These are phyloP conservation scores for Globisporangium solare DNA, from an alignment of 352 stramenopile species.

Conservation along the genomic window DNA sequence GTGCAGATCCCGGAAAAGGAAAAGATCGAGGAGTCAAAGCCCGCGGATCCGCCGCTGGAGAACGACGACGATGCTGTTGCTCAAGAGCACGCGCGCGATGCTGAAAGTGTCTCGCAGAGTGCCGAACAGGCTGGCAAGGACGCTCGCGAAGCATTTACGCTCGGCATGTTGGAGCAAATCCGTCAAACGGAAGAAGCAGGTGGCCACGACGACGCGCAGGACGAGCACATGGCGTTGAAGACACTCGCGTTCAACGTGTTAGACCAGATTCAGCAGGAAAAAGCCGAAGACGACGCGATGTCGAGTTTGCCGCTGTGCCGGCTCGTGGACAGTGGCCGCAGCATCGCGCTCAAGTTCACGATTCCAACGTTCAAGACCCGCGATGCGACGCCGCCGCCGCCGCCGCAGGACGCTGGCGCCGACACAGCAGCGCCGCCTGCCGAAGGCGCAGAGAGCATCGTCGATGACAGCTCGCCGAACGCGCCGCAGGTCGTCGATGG, in stretches of 20 bases:
- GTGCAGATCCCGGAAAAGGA: constrained; percentile 41
- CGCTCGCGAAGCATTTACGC: constrained; percentile 14
- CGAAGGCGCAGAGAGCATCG: not conserved
- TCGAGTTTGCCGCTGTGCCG: constrained; percentile 4
- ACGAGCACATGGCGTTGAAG: no score
- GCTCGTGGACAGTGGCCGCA: constrained; percentile 9
- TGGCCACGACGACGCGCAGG: not conserved
- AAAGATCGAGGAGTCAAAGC: not conserved
- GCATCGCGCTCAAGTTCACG: constrained; percentile 14
- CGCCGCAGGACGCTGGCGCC: not conserved
- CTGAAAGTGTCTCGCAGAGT: not conserved
- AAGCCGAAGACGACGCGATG: no score
- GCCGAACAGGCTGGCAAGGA: no score
- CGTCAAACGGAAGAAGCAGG: constrained; percentile 1
- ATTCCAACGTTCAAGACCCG: constrained; percentile 17
- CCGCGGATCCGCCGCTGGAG: constrained; percentile 3
- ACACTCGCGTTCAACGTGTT: no score
- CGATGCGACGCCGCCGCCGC: not conserved
- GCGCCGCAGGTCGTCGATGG: constrained; percentile 55
- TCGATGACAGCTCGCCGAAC: constrained; percentile 4
- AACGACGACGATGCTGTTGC: not conserved
- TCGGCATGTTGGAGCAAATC: constrained; percentile 17
- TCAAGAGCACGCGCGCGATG: constrained; percentile 8
- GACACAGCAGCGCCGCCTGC: not conserved
- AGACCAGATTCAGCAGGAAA: no score